These are phyloP conservation scores for Backusella westeae DNA, from an alignment of 192 early-diverging fungal genomes.

Conservation along the genomic window DNA sequence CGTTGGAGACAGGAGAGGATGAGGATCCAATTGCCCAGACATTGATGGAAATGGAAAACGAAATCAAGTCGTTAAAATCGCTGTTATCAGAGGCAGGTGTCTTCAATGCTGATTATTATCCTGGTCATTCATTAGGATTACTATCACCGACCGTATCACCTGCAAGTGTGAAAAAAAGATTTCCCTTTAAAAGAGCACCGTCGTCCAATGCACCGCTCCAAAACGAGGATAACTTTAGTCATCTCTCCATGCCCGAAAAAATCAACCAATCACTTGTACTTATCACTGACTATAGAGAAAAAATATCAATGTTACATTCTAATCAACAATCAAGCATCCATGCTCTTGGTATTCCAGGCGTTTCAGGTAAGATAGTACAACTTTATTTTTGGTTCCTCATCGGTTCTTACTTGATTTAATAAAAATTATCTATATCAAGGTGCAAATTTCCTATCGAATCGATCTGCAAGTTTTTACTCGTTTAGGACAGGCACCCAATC, in stretches of 20 bases:
- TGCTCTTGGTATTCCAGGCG: neutral
- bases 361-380: neutral
- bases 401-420: too few relatives aligned
- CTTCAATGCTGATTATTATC: neutral
- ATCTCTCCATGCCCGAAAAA: neutral
- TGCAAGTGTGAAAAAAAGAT: slow-evolving; percentile 8
- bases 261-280: slow-evolving; percentile 3
- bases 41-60: slow-evolving; percentile 16
- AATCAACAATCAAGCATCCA: neutral
- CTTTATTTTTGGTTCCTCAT: neutral
- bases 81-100: neutral
- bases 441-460: neutral
- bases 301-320: neutral
- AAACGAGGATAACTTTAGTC: neutral
- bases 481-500: slow-evolving; percentile 22
- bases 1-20: neutral
- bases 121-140: neutral
- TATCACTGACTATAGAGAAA: neutral
- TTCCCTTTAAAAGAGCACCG: neutral
- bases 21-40: neutral
- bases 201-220: neutral
- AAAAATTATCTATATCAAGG: neutral
- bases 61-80: slow-evolving; percentile 33
- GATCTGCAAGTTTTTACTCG: neutral
- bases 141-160: neutral